Percentiles rank a stretch among this genome's conserved stretches.
phyloP scores from a whole-genome alignment of 1,284 basidiomycete species.

The Gymnopus androsaceus region DNA sequence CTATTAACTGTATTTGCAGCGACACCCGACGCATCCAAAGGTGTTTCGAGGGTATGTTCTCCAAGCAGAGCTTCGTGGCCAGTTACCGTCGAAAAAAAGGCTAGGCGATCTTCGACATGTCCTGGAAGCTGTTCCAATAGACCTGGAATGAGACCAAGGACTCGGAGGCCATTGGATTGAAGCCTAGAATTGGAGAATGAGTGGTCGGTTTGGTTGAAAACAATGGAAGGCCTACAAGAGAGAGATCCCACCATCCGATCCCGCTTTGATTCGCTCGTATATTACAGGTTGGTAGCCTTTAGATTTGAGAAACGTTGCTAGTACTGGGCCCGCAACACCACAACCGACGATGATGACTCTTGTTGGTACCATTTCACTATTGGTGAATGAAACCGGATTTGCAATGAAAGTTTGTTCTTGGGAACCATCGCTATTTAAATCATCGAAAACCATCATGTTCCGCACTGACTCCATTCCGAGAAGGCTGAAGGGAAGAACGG shows the following conservation, averaged over 20 bases:
- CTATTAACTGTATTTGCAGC: constrained; percentile 20
- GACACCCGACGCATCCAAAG: neutral
- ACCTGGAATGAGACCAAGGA: constrained; percentile 42
- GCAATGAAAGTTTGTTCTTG: no score
- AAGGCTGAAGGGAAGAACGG: no score
- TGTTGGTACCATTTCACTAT: constrained; percentile 8
- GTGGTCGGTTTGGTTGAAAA: neutral
- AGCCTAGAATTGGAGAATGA: constrained; percentile 28
- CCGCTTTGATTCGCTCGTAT: constrained; percentile 38
- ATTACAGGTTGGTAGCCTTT: constrained; percentile 44
- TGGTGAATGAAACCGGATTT: no score
- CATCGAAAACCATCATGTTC: no score
- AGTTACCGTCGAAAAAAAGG: constrained; percentile 32
- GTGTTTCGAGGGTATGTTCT: constrained; percentile 21
- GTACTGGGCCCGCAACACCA: constrained; percentile 49
- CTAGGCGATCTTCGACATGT: constrained; percentile 25
- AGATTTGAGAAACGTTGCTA: constrained; percentile 44
- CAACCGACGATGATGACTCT: constrained; percentile 43
- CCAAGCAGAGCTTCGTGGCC: constrained; percentile 35
- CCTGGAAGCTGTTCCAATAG: constrained; percentile 37
- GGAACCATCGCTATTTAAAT: no score
- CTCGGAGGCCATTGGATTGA: constrained; percentile 43
- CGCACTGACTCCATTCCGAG: no score
- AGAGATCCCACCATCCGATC: constrained; percentile 37
- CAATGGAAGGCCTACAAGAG: constrained; percentile 31